phyloP scores from a whole-genome alignment of 371 early-diverging fungal genomes.

The Apophysomyces variabilis region DNA sequence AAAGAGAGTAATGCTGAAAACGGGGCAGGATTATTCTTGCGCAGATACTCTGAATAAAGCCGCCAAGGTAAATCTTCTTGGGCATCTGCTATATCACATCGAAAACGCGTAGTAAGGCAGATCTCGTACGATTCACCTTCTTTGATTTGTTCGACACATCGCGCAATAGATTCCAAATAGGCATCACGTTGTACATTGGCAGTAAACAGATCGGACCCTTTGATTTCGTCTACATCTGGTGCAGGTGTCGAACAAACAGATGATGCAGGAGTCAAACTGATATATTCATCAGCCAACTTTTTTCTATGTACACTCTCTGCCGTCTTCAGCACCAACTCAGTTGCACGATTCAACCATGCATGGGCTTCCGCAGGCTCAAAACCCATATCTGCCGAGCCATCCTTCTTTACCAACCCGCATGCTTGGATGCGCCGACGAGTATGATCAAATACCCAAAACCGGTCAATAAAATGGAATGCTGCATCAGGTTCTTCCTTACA shows the following conservation, averaged over 20 bases:
- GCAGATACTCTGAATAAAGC: conserved; percentile 67
- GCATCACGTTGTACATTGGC: conserved; percentile 50
- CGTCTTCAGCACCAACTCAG: conserved; percentile 4
- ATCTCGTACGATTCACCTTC: conserved; percentile 95
- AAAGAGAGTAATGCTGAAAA: conserved; percentile 77
- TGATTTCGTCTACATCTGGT: conserved; percentile 10
- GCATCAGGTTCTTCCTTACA: conserved; percentile 75
- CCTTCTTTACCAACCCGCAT: conserved; percentile 46
- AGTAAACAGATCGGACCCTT: conserved; percentile 32
- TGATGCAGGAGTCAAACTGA: conserved; percentile 13
- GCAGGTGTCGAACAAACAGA: conserved; percentile 39
- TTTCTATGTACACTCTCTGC: conserved; percentile 14
- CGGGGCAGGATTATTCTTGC: conserved; percentile 87
- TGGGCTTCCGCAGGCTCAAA: conserved; percentile 19
- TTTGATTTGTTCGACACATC: conserved; percentile 69
- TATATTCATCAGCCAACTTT: conserved; percentile 14
- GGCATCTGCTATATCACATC: conserved; percentile 24
- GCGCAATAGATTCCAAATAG: conserved; percentile 71
- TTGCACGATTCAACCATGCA: conserved; percentile 31
- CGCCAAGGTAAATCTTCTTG: conserved; percentile 30
- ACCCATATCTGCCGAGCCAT: conserved; percentile 16
- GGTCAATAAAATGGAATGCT: conserved; percentile 82
- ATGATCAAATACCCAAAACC: conserved; percentile 80
- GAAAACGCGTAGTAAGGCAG: conserved; percentile 89
- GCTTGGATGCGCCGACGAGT: conserved; percentile 43